Conservation (phyloP, 139 green algal species). For the Chlamydomonas sphaeroides region DNA sequence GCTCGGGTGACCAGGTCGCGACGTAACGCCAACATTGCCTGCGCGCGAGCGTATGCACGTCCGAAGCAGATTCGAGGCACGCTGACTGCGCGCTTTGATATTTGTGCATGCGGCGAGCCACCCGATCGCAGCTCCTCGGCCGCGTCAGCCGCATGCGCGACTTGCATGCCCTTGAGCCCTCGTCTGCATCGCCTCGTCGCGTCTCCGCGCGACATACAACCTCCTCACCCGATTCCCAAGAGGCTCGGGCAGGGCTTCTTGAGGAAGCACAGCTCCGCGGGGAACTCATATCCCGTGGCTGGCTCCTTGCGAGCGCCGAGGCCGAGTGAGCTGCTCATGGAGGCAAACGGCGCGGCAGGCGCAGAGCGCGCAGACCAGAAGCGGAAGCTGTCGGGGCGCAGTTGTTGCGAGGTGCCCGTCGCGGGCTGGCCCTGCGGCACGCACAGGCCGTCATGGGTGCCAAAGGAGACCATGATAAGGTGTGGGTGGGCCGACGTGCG, state of each 20-base stretch:
- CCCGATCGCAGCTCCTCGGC: background rate
- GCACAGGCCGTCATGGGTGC: background rate
- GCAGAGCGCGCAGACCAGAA: conserved; percentile 7
- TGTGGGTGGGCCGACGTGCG: background rate
- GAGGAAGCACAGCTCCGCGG: conserved; percentile 40
- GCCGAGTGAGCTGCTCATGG: too few species aligned
- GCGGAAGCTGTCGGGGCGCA: conserved; percentile 8
- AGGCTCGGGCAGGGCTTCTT: conserved; percentile 50
- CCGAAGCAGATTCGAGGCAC: too few species aligned
- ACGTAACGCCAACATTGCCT: too few species aligned
- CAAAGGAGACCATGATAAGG: background rate
- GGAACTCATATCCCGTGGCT: conserved; percentile 44
- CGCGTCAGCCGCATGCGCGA: too few species aligned
- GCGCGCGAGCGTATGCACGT: too few species aligned
- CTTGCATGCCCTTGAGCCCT: too few species aligned
- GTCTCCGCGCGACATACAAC: too few species aligned
- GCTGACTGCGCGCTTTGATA: background rate
- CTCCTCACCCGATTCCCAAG: conserved; percentile 44
- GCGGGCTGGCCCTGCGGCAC: background rate
- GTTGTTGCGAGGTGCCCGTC: background rate
- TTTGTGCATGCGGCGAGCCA: background rate
- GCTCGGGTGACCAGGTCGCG: too few species aligned
- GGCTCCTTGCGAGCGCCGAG: conserved; percentile 26
- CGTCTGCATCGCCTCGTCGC: too few species aligned
- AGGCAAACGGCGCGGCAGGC: background rate